A percentile compares a stretch with the other conserved stretches of the same genome.
phyloP scores from a whole-genome alignment of 768 basidiomycete species.

The Lactifluus piperatus region DNA sequence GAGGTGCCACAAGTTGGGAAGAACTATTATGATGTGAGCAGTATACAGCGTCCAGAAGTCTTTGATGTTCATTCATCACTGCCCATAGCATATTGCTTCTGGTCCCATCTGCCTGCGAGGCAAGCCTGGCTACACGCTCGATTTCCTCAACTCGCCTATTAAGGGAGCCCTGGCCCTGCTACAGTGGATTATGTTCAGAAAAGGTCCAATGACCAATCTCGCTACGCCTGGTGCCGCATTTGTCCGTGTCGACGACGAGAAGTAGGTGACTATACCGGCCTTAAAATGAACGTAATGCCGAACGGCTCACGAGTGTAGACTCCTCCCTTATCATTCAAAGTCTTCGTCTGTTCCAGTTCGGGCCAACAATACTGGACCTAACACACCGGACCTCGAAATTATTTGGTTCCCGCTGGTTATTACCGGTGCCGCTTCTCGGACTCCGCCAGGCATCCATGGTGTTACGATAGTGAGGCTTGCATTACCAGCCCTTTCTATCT shows the following conservation, averaged over 20 bases:
- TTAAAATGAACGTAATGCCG: not conserved
- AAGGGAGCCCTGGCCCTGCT: constrained; percentile 1
- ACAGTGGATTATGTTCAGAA: constrained; percentile 6
- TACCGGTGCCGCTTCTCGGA: not conserved
- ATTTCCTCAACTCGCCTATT: constrained; percentile 15
- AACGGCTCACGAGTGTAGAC: not conserved
- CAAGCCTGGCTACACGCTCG: constrained; percentile 16
- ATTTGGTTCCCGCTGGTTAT: constrained; percentile 10
- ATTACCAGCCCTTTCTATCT: too few species aligned
- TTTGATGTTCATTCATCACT: not conserved
- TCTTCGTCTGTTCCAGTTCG: constrained; percentile 5
- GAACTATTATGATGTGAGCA: constrained; percentile 15
- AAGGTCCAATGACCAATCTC: constrained; percentile 10
- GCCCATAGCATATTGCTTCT: constrained; percentile 5
- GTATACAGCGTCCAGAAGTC: not conserved
- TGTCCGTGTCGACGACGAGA: constrained; percentile 14
- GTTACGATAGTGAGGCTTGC: constrained; percentile 4
- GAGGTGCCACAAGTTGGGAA: constrained; percentile 17
- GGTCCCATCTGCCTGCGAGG: constrained; percentile 10
- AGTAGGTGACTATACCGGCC: not conserved
- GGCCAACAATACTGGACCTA: constrained; percentile 5
- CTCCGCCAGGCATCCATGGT: constrained; percentile 8
- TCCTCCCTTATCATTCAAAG: constrained; percentile 7
- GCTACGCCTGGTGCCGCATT: constrained; percentile 14
- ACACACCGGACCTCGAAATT: constrained; percentile 16